phyloP scores from a whole-genome alignment of 192 early-diverging fungal genomes.

The Backusella macrospora region DNA sequence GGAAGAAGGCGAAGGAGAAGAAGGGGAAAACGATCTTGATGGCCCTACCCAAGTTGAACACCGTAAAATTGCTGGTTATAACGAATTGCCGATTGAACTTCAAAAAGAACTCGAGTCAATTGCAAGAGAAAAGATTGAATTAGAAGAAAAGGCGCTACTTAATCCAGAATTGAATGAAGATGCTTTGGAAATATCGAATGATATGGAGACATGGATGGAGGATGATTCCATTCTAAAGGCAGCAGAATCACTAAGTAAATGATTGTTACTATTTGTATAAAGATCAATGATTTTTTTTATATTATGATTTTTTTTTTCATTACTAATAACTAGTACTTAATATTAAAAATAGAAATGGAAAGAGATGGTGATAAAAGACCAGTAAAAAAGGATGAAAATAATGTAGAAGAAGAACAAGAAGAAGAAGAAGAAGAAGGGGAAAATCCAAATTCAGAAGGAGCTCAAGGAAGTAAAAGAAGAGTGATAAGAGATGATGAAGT shows the following conservation, averaged over 20 bases:
- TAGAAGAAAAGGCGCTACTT: neutral
- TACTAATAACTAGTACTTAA: neutral
- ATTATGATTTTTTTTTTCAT: neutral
- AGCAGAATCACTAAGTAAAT: constrained; percentile 34
- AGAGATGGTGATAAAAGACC: neutral
- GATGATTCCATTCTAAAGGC: constrained; percentile 36
- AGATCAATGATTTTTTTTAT: neutral
- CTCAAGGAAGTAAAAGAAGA: neutral
- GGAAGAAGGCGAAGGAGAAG: constrained; percentile 30
- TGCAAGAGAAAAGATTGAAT: neutral
- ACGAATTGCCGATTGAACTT: neutral
- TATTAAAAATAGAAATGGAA: constrained; percentile 30
- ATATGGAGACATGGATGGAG: constrained; percentile 40
- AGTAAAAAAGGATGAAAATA: neutral
- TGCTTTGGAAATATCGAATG: constrained; percentile 45
- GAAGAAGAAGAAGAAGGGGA: neutral
- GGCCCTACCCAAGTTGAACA: neutral
- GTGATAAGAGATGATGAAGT: constrained; percentile 9
- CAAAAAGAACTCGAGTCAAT: neutral
- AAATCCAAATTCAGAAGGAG: neutral
- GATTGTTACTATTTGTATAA: neutral
- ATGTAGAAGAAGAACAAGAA: constrained; percentile 16
- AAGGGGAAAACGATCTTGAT: constrained; percentile 32
- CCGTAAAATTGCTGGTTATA: neutral
- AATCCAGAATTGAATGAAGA: constrained; percentile 49